Evolutionary conservation across 441 rosid species (phyloP), one percentile per base, ranked within the genome.

Genomic region (Corymbia citriodora): DNA sequence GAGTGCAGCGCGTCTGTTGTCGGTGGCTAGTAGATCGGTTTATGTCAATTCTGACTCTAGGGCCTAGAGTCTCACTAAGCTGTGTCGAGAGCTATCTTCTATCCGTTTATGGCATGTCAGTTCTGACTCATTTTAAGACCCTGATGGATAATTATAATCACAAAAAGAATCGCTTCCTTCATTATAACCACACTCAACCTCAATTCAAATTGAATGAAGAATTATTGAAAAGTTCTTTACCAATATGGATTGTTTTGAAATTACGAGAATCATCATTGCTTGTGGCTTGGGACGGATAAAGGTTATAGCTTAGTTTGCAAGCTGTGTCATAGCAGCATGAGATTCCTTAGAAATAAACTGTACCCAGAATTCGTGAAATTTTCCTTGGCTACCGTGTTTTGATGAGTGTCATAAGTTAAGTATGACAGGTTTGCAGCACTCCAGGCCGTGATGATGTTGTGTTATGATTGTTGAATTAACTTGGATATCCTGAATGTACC

Each of bases 1-100:
- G 61, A 86, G 88, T 86, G 40, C 88, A 86, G 61, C 21, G 16
- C 88, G 53, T 86, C 61, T 11, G 45, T 16, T 86, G 17, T 86
- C 61, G n/a, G 48, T 27, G 48, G 88, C 40, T 61, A 1, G 48
- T 86, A 86, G 59, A 53, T 86, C 13, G 61, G 88, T n/a, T n/a
- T n/a, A n/a, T n/a, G n/a, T n/a, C n/a, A n/a, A n/a, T n/a, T n/a
- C n/a, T n/a, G n/a, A n/a, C n/a, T n/a, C n/a, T n/a, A n/a, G n/a
- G n/a, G n/a, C 27, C 68, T 82, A 86, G 48, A 92, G 65, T 87
- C 94, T 94, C 88, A 98, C 99, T 96, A 95, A 57, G 99, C 95
- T 61, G 93, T 93, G 90, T 98, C 99, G 54, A 98, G 96, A 88
- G 99, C 98, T 92, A 97, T 94, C 91, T 97, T 98, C 74, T 96